These are phyloP conservation scores for Mrakiaceae sp. DNA, from an alignment of 1,284 basidiomycete species.

Conservation along the genomic window DNA sequence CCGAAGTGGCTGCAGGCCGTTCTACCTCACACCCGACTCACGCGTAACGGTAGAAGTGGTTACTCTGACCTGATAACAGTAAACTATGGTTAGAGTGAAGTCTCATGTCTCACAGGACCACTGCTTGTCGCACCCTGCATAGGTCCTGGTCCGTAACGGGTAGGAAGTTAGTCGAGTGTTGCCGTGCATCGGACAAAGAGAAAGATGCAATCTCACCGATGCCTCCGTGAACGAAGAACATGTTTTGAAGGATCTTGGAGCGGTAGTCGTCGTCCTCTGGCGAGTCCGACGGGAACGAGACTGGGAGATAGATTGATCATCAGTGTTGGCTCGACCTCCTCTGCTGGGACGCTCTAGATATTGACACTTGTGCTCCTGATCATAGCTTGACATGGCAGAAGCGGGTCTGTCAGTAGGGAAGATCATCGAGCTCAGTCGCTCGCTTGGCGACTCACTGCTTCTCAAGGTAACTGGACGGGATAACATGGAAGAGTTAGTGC, in stretches of 20 bases:
- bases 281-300: constrained; percentile 42
- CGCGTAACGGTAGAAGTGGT: constrained; percentile 31
- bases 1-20: neutral
- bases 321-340: too few relatives aligned
- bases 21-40: too few relatives aligned
- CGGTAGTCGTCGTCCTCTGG: constrained; percentile 37
- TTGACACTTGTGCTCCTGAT: constrained; percentile 39
- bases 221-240: constrained; percentile 38
- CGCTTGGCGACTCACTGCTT: constrained; percentile 7
- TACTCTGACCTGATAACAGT: constrained; percentile 44
- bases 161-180: too few relatives aligned
- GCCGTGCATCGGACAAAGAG: neutral
- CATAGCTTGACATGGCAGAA: constrained; percentile 20
- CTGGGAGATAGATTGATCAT: too few relatives aligned
- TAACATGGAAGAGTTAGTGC: neutral
- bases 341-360: too few relatives aligned
- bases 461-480: constrained; percentile 2
- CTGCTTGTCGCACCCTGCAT: constrained; percentile 40
- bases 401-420: too few relatives aligned
- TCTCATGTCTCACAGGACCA: too few relatives aligned
- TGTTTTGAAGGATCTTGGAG: constrained; percentile 61
- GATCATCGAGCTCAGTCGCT: too few relatives aligned
- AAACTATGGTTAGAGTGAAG: neutral
- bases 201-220: constrained; percentile 24
- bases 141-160: neutral